Conservation (phyloP, 345 rosid species). For the Euphorbia pulcherrima region DNA sequence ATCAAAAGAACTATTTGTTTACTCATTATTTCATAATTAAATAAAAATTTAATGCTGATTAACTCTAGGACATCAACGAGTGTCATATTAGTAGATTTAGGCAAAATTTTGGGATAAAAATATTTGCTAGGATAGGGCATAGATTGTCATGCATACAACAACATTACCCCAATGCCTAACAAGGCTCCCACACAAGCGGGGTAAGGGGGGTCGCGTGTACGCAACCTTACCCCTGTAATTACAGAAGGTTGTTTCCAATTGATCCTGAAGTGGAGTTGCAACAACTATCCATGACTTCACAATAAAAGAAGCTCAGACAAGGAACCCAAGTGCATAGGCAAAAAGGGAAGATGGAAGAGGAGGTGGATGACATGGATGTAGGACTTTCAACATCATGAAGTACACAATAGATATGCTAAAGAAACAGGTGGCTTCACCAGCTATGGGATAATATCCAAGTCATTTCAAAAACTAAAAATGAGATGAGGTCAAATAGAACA, state of each 20-base stretch:
- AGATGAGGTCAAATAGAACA: too few relatives aligned
- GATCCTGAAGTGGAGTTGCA: too few relatives aligned
- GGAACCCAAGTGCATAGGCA: background rate
- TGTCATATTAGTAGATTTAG: background rate
- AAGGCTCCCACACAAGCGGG: too few relatives aligned
- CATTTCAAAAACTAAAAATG: background rate
- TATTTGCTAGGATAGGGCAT: background rate
- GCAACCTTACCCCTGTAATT: too few relatives aligned
- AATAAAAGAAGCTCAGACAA: too few relatives aligned
- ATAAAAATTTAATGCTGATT: background rate
- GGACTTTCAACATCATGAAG: background rate
- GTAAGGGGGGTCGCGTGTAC: too few relatives aligned
- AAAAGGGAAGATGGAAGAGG: background rate
- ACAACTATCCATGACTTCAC: too few relatives aligned
- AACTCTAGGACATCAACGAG: background rate
- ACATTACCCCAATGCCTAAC: too few relatives aligned
- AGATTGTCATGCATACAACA: too few relatives aligned
- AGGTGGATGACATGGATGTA: background rate
- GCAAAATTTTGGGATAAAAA: background rate
- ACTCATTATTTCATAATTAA: too few relatives aligned
- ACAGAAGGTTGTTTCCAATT: too few relatives aligned
- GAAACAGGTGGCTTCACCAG: background rate
- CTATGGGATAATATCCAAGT: background rate
- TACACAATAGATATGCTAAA: background rate
- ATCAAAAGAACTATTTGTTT: too few relatives aligned